These are phyloP conservation scores for Macrolepiota fuliginosa DNA, from an alignment of 768 basidiomycete species.

Conservation along the genomic window DNA sequence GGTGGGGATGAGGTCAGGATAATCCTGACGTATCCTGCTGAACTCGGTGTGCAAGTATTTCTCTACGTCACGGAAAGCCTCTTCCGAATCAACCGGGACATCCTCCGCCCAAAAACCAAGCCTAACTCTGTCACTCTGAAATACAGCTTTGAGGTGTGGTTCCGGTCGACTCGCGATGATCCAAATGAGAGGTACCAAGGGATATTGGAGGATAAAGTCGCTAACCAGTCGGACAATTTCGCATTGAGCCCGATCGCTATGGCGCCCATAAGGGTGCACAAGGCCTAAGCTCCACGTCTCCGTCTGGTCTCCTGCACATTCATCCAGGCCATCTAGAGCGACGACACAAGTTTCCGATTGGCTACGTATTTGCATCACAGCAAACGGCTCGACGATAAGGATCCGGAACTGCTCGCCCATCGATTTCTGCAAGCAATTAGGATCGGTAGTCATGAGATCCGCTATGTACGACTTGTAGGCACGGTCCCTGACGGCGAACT, in stretches of 20 bases:
- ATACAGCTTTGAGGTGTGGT: conserved; percentile 16
- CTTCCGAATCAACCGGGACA: conserved; percentile 12
- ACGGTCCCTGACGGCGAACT: conserved; percentile 16
- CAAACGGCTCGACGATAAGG: conserved; percentile 15
- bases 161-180: conserved; percentile 27
- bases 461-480: conserved; percentile 2
- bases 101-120: neutral
- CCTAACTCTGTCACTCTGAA: neutral
- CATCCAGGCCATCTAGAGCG: conserved; percentile 27
- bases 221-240: conserved; percentile 16
- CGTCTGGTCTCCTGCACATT: conserved; percentile 14
- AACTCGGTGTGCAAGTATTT: conserved; percentile 15
- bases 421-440: conserved; percentile 8
- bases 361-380: neutral
- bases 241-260: conserved; percentile 6
- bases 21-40: neutral
- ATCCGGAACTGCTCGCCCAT: conserved; percentile 10
- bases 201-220: neutral
- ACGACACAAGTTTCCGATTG: neutral
- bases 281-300: too few species aligned
- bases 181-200: conserved; percentile 18
- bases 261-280: neutral
- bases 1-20: neutral
- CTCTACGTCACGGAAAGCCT: conserved; percentile 17
- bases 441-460: conserved; percentile 1